A percentile compares a stretch with the other conserved stretches of the same genome.
phyloP scores from a whole-genome alignment of 345 rosid species.

The Eucalyptus cloeziana region DNA sequence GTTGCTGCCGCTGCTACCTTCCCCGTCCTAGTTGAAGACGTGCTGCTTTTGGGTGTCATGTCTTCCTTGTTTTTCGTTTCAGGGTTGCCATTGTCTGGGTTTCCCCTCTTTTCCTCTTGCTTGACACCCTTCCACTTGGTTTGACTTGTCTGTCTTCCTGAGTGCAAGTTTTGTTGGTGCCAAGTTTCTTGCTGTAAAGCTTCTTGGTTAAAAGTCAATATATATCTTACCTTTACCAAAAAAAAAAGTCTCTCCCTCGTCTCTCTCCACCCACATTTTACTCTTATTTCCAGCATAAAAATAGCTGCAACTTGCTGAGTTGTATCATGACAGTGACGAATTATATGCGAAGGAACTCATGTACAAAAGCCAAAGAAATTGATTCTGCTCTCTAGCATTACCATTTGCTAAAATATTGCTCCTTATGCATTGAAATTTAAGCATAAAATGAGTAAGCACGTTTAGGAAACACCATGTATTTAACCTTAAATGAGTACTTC shows the following conservation, averaged over 20 bases:
- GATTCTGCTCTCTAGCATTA: not conserved
- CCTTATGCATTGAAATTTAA: not conserved
- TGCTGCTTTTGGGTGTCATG: no score
- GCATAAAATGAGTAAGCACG: not conserved
- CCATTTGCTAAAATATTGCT: not conserved
- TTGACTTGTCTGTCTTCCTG: no score
- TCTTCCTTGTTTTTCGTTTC: no score
- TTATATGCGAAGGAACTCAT: not conserved
- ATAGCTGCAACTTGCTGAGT: not conserved
- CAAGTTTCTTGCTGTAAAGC: no score
- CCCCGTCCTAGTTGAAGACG: no score
- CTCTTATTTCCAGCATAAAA: not conserved
- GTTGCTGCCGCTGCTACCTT: no score
- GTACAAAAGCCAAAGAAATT: not conserved
- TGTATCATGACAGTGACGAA: not conserved
- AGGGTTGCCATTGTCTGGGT: no score
- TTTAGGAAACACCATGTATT: not conserved
- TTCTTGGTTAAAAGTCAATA: no score
- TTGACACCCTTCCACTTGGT: no score
- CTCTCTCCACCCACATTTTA: not conserved
- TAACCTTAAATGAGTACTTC: not conserved
- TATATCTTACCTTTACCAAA: no score
- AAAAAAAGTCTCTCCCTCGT: not conserved
- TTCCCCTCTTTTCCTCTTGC: no score
- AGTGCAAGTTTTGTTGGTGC: no score